Conservation (phyloP, 345 rosid species). For the Clarkia xantiana region DNA sequence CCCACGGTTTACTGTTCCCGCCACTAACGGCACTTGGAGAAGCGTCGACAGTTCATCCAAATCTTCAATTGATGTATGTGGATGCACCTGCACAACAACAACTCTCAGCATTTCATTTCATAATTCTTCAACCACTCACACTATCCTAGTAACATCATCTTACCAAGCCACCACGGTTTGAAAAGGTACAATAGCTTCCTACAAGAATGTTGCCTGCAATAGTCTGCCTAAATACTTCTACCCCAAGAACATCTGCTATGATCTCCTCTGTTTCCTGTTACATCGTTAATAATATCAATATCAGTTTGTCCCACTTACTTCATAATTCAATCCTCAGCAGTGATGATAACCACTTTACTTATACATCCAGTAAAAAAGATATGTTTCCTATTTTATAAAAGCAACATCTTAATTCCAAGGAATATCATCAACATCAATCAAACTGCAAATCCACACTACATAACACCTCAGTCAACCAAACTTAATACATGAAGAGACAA, state of each 20-base stretch:
- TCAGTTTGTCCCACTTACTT: no score
- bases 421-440: no score
- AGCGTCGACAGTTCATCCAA: constrained; percentile 86
- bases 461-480: no score
- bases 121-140: not conserved
- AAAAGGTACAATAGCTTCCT: constrained; percentile 79
- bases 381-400: no score
- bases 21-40: constrained; percentile 62
- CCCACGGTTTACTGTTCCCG: constrained; percentile 80
- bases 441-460: no score
- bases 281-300: not conserved
- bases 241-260: constrained; percentile 89
- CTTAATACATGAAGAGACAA: no score
- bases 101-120: not conserved
- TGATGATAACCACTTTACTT: no score
- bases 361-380: no score
- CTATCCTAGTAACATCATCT: constrained; percentile 3
- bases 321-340: no score
- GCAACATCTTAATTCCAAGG: no score
- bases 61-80: constrained; percentile 88
- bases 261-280: constrained; percentile 78
- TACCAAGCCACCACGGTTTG: constrained; percentile 92
- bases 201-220: constrained; percentile 88
- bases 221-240: constrained; percentile 91
- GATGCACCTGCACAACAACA: constrained; percentile 50